These are phyloP conservation scores for Candida easanensis DNA, from an alignment of 805 yeast species.

Conservation along the genomic window DNA sequence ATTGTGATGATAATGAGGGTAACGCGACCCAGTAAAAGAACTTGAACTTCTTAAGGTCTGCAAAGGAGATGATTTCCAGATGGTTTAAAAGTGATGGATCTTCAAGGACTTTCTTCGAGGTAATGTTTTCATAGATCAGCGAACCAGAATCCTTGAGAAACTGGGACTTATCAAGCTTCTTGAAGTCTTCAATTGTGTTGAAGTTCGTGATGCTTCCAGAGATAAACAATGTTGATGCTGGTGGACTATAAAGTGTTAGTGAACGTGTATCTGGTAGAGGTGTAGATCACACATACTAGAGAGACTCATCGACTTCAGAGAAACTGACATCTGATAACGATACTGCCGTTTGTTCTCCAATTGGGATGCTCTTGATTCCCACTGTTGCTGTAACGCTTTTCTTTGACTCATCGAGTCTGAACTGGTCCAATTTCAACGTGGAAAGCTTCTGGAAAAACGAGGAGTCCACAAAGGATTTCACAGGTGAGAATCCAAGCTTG, in stretches of 20 bases:
- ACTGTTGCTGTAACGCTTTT: constrained; percentile 28
- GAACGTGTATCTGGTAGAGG: not conserved
- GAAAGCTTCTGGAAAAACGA: constrained; percentile 80
- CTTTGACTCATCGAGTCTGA: constrained; percentile 47
- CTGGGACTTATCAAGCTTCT: constrained; percentile 56
- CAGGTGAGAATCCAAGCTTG: constrained; percentile 35
- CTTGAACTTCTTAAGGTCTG: constrained; percentile 85
- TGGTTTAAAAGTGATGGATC: constrained; percentile 40
- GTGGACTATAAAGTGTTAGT: constrained; percentile 18
- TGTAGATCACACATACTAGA: constrained; percentile 10
- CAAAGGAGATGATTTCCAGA: constrained; percentile 62
- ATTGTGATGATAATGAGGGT: constrained; percentile 59
- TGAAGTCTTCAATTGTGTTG: constrained; percentile 87
- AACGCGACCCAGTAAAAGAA: constrained; percentile 89
- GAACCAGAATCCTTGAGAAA: constrained; percentile 46
- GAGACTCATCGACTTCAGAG: constrained; percentile 7
- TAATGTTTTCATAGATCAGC: constrained; percentile 29
- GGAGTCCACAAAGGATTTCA: constrained; percentile 78
- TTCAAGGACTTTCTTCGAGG: constrained; percentile 32
- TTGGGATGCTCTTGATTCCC: constrained; percentile 29
- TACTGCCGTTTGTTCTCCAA: constrained; percentile 31
- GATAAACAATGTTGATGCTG: constrained; percentile 19
- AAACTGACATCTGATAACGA: constrained; percentile 32
- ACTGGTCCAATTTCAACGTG: constrained; percentile 66
- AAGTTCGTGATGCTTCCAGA: constrained; percentile 54